Conservation (phyloP, 345 rosid species). For the Barbarea vulgaris region DNA sequence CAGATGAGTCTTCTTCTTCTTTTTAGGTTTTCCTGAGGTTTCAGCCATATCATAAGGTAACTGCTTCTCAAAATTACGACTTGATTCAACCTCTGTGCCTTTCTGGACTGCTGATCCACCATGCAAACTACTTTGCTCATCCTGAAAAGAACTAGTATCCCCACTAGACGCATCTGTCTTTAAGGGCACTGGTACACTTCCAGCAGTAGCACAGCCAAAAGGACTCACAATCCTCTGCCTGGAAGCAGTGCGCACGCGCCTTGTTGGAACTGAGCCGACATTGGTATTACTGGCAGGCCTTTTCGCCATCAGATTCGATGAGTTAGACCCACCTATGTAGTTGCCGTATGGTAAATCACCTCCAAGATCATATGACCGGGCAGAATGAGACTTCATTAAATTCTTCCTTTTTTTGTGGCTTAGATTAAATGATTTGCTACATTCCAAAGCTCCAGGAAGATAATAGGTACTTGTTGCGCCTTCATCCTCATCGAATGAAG, state of each 20-base stretch:
- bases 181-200: slow-evolving; percentile 50
- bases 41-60: slow-evolving; percentile 72
- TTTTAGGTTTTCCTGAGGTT: slow-evolving; percentile 77
- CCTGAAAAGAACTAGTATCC: slow-evolving; percentile 95
- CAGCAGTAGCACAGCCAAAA: slow-evolving; percentile 58
- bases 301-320: slow-evolving; percentile 58
- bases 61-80: slow-evolving; percentile 67
- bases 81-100: slow-evolving; percentile 84
- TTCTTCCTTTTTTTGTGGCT: slow-evolving; percentile 68
- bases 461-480: slow-evolving; percentile 77
- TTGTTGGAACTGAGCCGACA: slow-evolving; percentile 78
- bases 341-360: slow-evolving; percentile 61
- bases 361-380: slow-evolving; percentile 65
- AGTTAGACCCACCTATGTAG: slow-evolving; percentile 53
- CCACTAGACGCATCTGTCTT: slow-evolving; percentile 97
- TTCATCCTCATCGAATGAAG: slow-evolving; percentile 79
- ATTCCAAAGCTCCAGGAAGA: slow-evolving; percentile 65
- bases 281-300: slow-evolving; percentile 64
- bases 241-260: slow-evolving; percentile 84
- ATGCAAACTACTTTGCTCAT: slow-evolving; percentile 81
- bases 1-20: slow-evolving; percentile 77
- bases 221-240: slow-evolving; percentile 80
- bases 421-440: slow-evolving; percentile 55
- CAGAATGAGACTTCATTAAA: slow-evolving; percentile 51
- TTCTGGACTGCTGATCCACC: slow-evolving; percentile 73